phyloP scores from a whole-genome alignment of 345 rosid species.

The Lepidium didymum region DNA sequence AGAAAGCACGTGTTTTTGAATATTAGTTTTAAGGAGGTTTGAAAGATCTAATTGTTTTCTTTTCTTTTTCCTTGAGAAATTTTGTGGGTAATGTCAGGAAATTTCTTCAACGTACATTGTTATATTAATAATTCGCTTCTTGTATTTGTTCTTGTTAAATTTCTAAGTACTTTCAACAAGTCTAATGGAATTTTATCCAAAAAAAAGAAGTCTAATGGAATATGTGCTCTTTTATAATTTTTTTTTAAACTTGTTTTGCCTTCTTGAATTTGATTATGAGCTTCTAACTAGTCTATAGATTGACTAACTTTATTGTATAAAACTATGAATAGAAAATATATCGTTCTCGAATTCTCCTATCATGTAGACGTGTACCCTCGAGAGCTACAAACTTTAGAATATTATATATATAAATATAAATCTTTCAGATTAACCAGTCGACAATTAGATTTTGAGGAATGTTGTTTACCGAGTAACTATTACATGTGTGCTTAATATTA shows the following conservation, averaged over 20 bases:
- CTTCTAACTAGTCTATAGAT: background rate
- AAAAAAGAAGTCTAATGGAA: conserved; percentile 24
- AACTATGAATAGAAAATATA: background rate
- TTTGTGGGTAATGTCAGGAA: conserved; percentile 20
- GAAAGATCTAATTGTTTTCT: conserved; percentile 15
- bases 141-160: conserved; percentile 16
- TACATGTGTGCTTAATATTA: too few species aligned
- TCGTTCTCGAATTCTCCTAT: background rate
- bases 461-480: too few species aligned
- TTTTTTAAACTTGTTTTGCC: conserved; percentile 7
- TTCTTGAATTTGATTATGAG: conserved; percentile 1
- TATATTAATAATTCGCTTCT: background rate
- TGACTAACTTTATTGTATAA: background rate
- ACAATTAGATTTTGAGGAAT: too few species aligned
- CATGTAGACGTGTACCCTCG: background rate
- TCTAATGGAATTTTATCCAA: conserved; percentile 24
- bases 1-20: conserved; percentile 24
- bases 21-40: conserved; percentile 9
- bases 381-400: background rate
- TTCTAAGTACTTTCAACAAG: conserved; percentile 29
- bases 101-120: conserved; percentile 14
- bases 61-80: conserved; percentile 8
- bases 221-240: background rate
- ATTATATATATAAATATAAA: background rate
- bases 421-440: too few species aligned